phyloP scores from a whole-genome alignment of 208 protist genomes.

The Wallacemonas sp. region DNA sequence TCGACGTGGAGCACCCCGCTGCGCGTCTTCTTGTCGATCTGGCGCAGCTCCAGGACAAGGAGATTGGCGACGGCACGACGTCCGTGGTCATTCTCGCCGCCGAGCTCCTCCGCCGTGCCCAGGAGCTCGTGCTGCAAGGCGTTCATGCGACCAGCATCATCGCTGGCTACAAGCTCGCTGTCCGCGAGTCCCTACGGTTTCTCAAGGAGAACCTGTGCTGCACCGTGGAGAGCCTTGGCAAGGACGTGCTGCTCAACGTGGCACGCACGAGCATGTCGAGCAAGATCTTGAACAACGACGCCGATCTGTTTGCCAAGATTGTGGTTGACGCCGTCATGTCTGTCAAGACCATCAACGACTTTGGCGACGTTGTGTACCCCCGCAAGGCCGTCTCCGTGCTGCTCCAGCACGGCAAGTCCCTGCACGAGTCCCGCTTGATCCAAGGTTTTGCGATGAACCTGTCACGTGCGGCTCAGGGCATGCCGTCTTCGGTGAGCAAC shows the following conservation, averaged over 20 bases:
- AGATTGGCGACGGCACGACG: conserved; percentile 99
- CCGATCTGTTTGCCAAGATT: conserved; percentile 98
- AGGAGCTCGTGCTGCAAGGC: conserved; percentile 96
- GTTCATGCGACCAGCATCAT: conserved; percentile 99
- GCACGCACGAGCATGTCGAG: conserved; percentile 99
- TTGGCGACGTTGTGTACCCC: conserved; percentile 96
- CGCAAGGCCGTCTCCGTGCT: conserved; percentile 98
- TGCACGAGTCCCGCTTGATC: conserved; percentile 92
- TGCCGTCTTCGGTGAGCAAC: conserved; percentile 95
- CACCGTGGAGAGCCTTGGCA: conserved; percentile 88
- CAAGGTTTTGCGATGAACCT: conserved; percentile 97
- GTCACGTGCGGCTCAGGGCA: conserved; percentile 96
- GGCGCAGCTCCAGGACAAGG: conserved; percentile 99
- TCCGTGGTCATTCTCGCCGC: conserved; percentile 99
- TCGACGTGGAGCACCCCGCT: conserved; percentile 95
- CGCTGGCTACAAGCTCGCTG: conserved; percentile 97
- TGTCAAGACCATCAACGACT: conserved; percentile 91
- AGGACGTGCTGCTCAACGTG: conserved; percentile 96
- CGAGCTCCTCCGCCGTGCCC: conserved; percentile 98
- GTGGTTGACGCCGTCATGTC: conserved; percentile 92
- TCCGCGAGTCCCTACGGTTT: conserved; percentile 95
- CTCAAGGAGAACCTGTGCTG: conserved; percentile 92
- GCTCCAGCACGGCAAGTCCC: conserved; percentile 97
- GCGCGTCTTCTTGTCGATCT: conserved; percentile 98
- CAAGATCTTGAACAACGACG: conserved; percentile 98